phyloP scores from a whole-genome alignment of 805 yeast genomes.

The Pichia sporocuriosa region DNA sequence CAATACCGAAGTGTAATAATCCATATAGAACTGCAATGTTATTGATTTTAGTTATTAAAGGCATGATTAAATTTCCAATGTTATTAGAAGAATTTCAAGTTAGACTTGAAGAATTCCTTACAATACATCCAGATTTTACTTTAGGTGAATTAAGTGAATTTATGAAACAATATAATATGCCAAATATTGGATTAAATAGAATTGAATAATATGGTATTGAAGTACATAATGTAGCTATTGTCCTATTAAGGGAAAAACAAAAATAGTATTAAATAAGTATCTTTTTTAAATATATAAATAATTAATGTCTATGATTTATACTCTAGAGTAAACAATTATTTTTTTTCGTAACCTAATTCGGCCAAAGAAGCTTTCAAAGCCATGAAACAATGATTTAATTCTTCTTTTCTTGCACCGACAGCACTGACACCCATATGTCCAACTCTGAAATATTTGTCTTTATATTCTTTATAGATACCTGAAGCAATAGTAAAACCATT shows the following conservation, averaged over 20 bases:
- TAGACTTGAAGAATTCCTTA: constrained; percentile 8
- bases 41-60: constrained; percentile 5
- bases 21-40: constrained; percentile 9
- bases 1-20: constrained; percentile 8
- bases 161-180: constrained; percentile 7
- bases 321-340: neutral
- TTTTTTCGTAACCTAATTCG: constrained; percentile 30
- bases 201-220: neutral
- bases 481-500: constrained; percentile 80
- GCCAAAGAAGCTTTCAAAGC: constrained; percentile 39
- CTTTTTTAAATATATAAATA: neutral
- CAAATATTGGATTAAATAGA: neutral
- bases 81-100: constrained; percentile 1
- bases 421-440: constrained; percentile 95
- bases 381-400: constrained; percentile 43
- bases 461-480: constrained; percentile 79
- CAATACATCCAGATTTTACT: constrained; percentile 10
- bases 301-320: neutral
- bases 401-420: constrained; percentile 46
- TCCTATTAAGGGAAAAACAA: too few relatives aligned
- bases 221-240: neutral
- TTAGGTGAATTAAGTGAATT: constrained; percentile 8
- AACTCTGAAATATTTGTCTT: constrained; percentile 78
- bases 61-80: constrained; percentile 7
- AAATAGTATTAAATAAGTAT: neutral